Evolutionary conservation across 768 basidiomycete species (phyloP).

Genomic region (Collybia nuda): DNA sequence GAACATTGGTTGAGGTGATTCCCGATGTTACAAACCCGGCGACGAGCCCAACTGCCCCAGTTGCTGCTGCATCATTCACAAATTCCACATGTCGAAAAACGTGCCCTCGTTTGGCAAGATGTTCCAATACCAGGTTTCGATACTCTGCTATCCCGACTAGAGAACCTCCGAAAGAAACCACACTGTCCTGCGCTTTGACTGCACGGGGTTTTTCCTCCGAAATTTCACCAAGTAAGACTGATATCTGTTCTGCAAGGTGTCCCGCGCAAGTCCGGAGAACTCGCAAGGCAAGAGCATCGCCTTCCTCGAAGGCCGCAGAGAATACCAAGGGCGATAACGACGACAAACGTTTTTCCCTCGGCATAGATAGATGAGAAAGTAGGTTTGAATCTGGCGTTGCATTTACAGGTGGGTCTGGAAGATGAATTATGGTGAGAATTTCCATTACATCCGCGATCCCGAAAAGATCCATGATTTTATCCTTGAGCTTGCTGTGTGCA

Average conservation of each 20-base stretch:
- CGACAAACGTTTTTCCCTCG: constrained; percentile 75
- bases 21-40: constrained; percentile 13
- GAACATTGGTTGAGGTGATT: neutral
- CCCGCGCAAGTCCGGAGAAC: constrained; percentile 54
- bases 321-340: constrained; percentile 79
- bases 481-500: constrained; percentile 38
- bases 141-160: constrained; percentile 65
- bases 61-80: constrained; percentile 66
- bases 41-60: constrained; percentile 62
- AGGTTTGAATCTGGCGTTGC: constrained; percentile 15
- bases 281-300: constrained; percentile 62
- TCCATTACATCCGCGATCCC: constrained; percentile 59
- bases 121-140: constrained; percentile 52
- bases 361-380: constrained; percentile 27
- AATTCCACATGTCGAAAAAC: constrained; percentile 65
- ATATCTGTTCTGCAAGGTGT: constrained; percentile 59
- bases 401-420: constrained; percentile 49
- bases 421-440: constrained; percentile 62
- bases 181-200: constrained; percentile 52
- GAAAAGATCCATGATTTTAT: constrained; percentile 53
- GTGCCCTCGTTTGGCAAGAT: constrained; percentile 56
- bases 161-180: constrained; percentile 81
- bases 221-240: constrained; percentile 45
- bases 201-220: constrained; percentile 23
- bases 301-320: constrained; percentile 66